Evolutionary conservation across 208 protist genomes (phyloP).

Genomic region (Leishmania turanica): DNA sequence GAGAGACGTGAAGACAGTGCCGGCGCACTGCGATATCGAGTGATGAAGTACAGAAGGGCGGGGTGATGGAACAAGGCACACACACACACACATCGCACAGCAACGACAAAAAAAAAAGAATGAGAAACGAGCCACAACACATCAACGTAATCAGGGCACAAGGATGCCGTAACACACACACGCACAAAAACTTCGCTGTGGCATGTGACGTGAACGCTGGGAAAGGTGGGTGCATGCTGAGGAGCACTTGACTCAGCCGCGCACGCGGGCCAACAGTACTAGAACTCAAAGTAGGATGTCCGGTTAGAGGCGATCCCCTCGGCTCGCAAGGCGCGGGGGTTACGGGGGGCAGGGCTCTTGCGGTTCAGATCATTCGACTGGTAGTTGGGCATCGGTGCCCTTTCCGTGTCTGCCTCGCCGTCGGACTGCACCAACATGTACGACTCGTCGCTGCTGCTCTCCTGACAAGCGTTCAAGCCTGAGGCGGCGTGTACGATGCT

Average conservation of each 20-base stretch:
- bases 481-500: slow-evolving; percentile 5
- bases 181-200: not conserved
- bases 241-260: not conserved
- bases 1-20: not conserved
- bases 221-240: not conserved
- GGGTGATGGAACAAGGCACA: too few relatives aligned
- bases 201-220: not conserved
- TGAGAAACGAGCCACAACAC: not conserved
- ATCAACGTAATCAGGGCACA: not conserved
- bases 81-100: too few relatives aligned
- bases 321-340: slow-evolving; percentile 18
- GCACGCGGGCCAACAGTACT: not conserved
- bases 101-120: not conserved
- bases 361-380: slow-evolving; percentile 11
- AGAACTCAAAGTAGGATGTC: slow-evolving; percentile 29
- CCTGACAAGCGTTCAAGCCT: slow-evolving; percentile 10
- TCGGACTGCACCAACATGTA: slow-evolving; percentile 33
- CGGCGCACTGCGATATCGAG: not conserved
- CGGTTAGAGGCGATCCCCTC: slow-evolving; percentile 16
- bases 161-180: not conserved
- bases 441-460: slow-evolving; percentile 36
- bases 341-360: slow-evolving; percentile 28
- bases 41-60: not conserved
- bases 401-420: slow-evolving; percentile 12
- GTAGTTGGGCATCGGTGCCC: slow-evolving; percentile 13